phyloP scores from a whole-genome alignment of 2,329 filamentous ascomycete species.

The Lasiodiplodia hormozganensis region DNA sequence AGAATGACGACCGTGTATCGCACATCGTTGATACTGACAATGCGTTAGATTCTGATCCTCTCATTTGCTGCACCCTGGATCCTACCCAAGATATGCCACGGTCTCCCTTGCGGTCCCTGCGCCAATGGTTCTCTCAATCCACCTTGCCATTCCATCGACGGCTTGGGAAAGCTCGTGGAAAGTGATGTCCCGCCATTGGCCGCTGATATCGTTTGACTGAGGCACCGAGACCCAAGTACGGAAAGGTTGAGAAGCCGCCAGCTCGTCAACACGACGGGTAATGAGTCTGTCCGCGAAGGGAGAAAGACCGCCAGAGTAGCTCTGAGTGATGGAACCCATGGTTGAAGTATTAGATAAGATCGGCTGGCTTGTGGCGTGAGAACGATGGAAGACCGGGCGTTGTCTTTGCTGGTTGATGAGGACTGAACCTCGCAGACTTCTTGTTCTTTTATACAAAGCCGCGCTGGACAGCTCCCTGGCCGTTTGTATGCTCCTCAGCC shows the following conservation, averaged over 20 bases:
- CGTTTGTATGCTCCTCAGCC: background rate
- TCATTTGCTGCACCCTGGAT: too few relatives aligned
- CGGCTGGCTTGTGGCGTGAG: background rate
- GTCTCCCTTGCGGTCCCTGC: constrained; percentile 19
- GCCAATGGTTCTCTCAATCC: constrained; percentile 27
- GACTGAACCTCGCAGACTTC: background rate
- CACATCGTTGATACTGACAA: constrained; percentile 18
- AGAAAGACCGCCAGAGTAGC: constrained; percentile 21
- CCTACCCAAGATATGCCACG: constrained; percentile 29
- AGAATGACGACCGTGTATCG: constrained; percentile 26
- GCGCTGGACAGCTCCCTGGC: background rate
- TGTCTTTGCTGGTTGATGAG: background rate
- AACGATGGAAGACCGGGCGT: background rate
- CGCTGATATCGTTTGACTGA: constrained; percentile 15
- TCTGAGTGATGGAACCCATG: constrained; percentile 17
- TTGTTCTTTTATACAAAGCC: background rate
- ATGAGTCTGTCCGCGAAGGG: constrained; percentile 20
- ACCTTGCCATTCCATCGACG: constrained; percentile 21
- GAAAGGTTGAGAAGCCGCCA: constrained; percentile 10
- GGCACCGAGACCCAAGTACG: constrained; percentile 26
- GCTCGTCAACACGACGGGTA: constrained; percentile 27
- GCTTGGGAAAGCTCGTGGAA: constrained; percentile 22
- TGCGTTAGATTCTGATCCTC: background rate
- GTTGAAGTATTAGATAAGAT: background rate
- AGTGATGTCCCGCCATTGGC: constrained; percentile 23